A percentile compares a stretch with the other conserved stretches of the same genome.
phyloP scores from a whole-genome alignment of 2,329 filamentous ascomycete species.

The Fulvia fulva region DNA sequence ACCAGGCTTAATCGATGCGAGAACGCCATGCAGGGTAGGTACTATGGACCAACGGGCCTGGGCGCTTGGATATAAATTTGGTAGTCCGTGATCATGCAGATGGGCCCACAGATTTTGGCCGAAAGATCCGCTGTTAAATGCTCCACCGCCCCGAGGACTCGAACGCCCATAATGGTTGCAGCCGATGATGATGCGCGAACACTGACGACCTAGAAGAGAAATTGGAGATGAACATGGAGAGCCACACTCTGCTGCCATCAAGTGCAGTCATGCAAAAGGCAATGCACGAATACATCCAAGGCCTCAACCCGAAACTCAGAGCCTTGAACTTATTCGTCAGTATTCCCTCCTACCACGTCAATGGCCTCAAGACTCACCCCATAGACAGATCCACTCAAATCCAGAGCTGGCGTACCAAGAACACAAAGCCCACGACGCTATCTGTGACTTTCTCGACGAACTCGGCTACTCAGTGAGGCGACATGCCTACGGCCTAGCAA shows the following conservation, averaged over 20 bases:
- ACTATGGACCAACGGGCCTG: too few relatives aligned
- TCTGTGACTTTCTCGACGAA: neutral
- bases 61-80: too few relatives aligned
- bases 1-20: too few relatives aligned
- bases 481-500: slow-evolving; percentile 46
- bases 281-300: neutral
- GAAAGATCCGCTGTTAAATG: too few relatives aligned
- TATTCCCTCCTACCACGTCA: neutral
- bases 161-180: too few relatives aligned
- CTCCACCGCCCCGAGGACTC: too few relatives aligned
- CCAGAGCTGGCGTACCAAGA: slow-evolving; percentile 1
- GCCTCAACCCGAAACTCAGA: neutral
- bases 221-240: neutral
- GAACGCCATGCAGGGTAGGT: too few relatives aligned
- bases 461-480: neutral
- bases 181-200: too few relatives aligned
- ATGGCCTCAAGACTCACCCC: neutral
- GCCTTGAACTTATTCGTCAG: neutral
- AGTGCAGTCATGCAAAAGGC: neutral
- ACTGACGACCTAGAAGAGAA: neutral
- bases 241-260: neutral
- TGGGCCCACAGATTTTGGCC: too few relatives aligned
- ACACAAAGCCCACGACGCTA: neutral
- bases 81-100: too few relatives aligned
- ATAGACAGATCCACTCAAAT: neutral